A percentile compares a stretch with the other conserved stretches of the same genome.
phyloP scores from a whole-genome alignment of 768 basidiomycete genomes.

The Suillus ampliporus region DNA sequence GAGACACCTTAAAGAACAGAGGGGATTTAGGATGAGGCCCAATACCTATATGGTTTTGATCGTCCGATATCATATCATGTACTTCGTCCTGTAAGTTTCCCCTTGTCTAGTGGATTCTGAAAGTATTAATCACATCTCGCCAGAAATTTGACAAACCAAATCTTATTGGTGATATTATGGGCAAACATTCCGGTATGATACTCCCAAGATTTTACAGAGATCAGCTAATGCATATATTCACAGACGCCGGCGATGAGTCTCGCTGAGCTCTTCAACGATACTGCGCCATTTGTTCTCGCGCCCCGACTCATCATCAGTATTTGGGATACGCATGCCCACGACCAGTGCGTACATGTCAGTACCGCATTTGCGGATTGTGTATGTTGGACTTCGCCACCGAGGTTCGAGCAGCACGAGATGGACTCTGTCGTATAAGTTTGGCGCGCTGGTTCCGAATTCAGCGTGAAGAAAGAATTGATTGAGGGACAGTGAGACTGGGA shows the following conservation, averaged over 20 bases:
- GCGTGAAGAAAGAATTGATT: neutral
- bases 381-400: constrained; percentile 3
- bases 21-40: neutral
- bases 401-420: neutral
- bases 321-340: constrained; percentile 3
- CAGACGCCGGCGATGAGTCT: neutral
- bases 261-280: neutral
- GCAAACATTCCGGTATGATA: neutral
- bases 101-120: neutral
- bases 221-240: neutral
- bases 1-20: neutral
- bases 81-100: neutral
- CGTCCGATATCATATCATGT: neutral
- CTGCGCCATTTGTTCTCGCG: constrained; percentile 3
- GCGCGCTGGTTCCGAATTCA: no score
- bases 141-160: constrained; percentile 1
- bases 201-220: neutral
- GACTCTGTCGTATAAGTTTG: neutral
- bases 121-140: neutral
- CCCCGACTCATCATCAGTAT: constrained; percentile 9
- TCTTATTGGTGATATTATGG: constrained; percentile 4
- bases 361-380: constrained; percentile 4
- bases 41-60: constrained; percentile 5
- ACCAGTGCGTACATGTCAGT: neutral
- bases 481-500: neutral